Base-by-base conservation (phyloP, 225 moss, liverwort and hornwort species). In the Sphagnum contortum region DNA sequence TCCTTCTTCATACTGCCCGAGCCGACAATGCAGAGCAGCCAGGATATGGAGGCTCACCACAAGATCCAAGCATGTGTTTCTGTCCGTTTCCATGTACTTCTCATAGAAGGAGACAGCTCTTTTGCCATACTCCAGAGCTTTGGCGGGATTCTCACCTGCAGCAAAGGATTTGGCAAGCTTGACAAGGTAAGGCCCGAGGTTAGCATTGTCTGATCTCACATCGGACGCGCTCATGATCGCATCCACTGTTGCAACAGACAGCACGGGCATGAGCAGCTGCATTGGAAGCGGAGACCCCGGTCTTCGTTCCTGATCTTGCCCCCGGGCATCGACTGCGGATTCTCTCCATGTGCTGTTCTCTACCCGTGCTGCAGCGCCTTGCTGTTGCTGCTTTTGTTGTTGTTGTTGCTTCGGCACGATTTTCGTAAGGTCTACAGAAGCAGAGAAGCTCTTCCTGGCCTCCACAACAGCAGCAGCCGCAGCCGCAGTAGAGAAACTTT, bases 111-210 rank as follows among this genome's bases (percentile, higher is more conserved):
- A 75, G 63, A 89, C 83, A 48, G 98, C 98, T 64, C 90, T 75
- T 55, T 79, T 87, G 4, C 91, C 98, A 48, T 84, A 98, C 70
- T 91, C 90, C 57, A 85, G 81, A 4, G 98, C 98, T 76, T 98
- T 98, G 4, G 70, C 64, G 70, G 89, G 87, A 68, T 91, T 87
- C 52, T 93, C 96, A 13, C 88, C 89, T 65, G 83, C 69, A 3
- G 93, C 83, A 71, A 82, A 89, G 62, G 91, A 77, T 79, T 98
- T 98, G 44, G 98, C 93, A 57, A 98, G 81, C 76, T 91, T 98
- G 64, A 98, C 73, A 14, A 98, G 76, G 65, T 85, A 85, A 49
- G 81, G 78, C 64, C 84, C 84, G 57, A 85, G 78, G 67, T 74
- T 75, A 44, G 68, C 57, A 47, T 67, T 81, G 3, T 78, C 73